Percentiles rank a stretch among this genome's conserved stretches.
phyloP scores from a whole-genome alignment of 768 basidiomycete genomes.

The Russula ochroleuca region DNA sequence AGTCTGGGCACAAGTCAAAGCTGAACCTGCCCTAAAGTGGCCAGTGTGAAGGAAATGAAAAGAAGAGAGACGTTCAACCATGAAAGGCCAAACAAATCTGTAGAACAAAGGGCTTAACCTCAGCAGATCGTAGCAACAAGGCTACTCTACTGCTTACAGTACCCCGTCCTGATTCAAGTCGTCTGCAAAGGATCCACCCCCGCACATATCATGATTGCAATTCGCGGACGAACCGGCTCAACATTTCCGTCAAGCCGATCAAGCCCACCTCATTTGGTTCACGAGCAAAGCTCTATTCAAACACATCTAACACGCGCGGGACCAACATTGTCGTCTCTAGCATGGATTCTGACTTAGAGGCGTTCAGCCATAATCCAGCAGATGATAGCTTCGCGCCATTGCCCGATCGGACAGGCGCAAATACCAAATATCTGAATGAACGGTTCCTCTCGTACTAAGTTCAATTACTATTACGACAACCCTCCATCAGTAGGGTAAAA shows the following conservation, averaged over 20 bases:
- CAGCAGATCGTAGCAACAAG: constrained; percentile 75
- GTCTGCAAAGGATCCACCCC: constrained; percentile 76
- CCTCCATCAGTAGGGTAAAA: constrained; percentile 80
- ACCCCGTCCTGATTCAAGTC: constrained; percentile 72
- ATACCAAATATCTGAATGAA: constrained; percentile 81
- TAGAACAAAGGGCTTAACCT: constrained; percentile 31
- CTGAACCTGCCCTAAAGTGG: constrained; percentile 43
- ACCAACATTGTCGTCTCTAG: constrained; percentile 69
- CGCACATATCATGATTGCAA: constrained; percentile 62
- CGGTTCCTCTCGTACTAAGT: constrained; percentile 81
- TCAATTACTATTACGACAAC: constrained; percentile 73
- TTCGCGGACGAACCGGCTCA: constrained; percentile 47
- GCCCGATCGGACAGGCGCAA: constrained; percentile 75
- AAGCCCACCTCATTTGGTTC: constrained; percentile 58
- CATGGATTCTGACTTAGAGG: constrained; percentile 81
- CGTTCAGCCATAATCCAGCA: constrained; percentile 82
- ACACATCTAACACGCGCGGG: constrained; percentile 62
- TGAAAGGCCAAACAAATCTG: no score
- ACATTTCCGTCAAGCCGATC: constrained; percentile 52
- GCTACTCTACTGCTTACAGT: constrained; percentile 75
- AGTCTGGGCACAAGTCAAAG: constrained; percentile 24
- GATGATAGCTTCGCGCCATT: constrained; percentile 77
- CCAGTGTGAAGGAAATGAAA: constrained; percentile 31
- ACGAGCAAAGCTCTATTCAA: constrained; percentile 67
- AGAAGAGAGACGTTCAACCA: constrained; percentile 40